Evolutionary conservation across 441 rosid species (phyloP), one percentile per base, ranked within the genome.

Genomic region (Pelargonium australe): DNA sequence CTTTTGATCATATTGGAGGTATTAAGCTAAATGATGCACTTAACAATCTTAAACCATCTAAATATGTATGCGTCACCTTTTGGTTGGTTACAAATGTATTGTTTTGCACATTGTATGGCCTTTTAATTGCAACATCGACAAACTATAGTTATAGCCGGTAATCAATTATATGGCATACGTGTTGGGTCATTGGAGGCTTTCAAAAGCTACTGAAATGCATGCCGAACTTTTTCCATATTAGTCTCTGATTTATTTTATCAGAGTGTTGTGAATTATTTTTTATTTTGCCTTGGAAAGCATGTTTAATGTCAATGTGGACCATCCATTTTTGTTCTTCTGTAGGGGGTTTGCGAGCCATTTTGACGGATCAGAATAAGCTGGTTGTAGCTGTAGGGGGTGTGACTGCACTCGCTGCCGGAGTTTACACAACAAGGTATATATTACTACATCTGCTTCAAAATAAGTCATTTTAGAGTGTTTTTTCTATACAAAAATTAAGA

Each of bases 1-100:
- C 97, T 67, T 92, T 95, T 77, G 97, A 92, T 37, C 99, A 95
- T 74, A 87, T 92, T 73, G 99, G 98, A 84, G 98, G 99, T 90
- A 84, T 61, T 47, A 3, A 8, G 51, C 13, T 45, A 45, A 45
- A 10, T 47, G 53, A 47, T 47, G 53, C 53, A 47, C 14, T 47
- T 47, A 47, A 47, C 14, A 31, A 3, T 31, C 37, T 31, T 31
- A 31, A 31, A 31, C 53, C 53, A 10, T 9, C 53, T 47, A 47
- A 13, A 47, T 13, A 2, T 47, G 2, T 2, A 31, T 4, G 16
- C 12, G 53, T 47, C n/a, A 47, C 53, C 53, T 11, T 47, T 47
- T 47, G 13, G 14, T 11, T 45, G 51, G 51, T 45, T 12, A 8
- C 2, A 45, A 45, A 12, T 8, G 3, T 1, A 2, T 45, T 45